Percentiles rank a stretch among this genome's conserved stretches.
Conservation (phyloP, 176 grass and related monocot genomes). For the Areca catechu region DNA sequence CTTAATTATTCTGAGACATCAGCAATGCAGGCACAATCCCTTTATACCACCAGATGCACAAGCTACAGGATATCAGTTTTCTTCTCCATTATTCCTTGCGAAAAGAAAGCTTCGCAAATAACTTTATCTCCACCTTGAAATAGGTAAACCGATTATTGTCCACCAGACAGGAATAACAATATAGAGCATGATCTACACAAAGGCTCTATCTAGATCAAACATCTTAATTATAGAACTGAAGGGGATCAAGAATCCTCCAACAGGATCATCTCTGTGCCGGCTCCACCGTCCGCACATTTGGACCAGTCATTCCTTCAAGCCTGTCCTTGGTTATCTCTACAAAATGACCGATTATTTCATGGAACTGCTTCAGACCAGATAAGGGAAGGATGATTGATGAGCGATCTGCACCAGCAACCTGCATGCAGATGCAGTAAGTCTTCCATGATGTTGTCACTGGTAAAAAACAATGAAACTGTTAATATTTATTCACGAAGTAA, state of each 20-base stretch:
- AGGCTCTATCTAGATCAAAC: conserved; percentile 1
- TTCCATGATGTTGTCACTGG: not conserved
- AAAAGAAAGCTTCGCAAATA: too few relatives aligned
- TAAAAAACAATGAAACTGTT: not conserved
- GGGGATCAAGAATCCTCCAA: not conserved
- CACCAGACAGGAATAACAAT: conserved; percentile 9
- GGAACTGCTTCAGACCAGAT: conserved; percentile 93
- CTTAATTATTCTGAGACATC: too few relatives aligned
- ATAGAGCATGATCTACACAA: not conserved
- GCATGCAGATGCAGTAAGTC: conserved; percentile 1
- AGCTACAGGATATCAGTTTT: too few relatives aligned
- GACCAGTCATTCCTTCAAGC: conserved; percentile 72
- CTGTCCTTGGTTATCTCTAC: conserved; percentile 98
- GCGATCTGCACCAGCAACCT: conserved; percentile 92
- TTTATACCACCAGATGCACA: too few relatives aligned
- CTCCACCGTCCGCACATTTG: conserved; percentile 70
- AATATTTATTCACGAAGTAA: not conserved
- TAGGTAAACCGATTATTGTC: conserved; percentile 6
- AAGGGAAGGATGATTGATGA: conserved; percentile 94
- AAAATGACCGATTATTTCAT: conserved; percentile 98
- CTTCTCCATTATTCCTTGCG: too few relatives aligned
- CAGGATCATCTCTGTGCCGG: conserved; percentile 66
- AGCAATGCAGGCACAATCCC: too few relatives aligned
- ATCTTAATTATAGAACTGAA: conserved; percentile 11
- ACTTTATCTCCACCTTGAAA: too few relatives aligned